Percentiles rank a stretch among this genome's conserved stretches.
Evolutionary conservation across 352 stramenopile genomes (phyloP).

Genomic region (Pythium phragmiticola): DNA sequence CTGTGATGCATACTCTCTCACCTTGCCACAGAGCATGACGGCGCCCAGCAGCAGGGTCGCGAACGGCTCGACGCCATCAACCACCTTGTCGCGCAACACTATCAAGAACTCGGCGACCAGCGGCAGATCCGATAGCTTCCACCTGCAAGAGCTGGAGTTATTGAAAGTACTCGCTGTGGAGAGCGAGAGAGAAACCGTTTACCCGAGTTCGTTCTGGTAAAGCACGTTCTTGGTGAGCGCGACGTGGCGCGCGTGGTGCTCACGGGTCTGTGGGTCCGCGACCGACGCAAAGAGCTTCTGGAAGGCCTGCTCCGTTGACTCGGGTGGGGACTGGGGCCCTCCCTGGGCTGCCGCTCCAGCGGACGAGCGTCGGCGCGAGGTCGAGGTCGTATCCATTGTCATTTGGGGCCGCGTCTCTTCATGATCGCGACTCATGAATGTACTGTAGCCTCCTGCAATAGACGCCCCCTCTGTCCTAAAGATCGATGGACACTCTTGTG

Average conservation of each 20-base stretch:
- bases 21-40: conserved; percentile 41
- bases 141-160: conserved; percentile 32
- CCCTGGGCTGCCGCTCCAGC: neutral
- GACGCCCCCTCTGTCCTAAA: neutral
- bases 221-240: conserved; percentile 78
- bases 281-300: conserved; percentile 67
- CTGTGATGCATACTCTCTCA: conserved; percentile 20
- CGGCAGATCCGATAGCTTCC: conserved; percentile 64
- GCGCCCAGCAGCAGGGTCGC: conserved; percentile 39
- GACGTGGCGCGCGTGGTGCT: conserved; percentile 64
- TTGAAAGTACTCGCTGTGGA: neutral
- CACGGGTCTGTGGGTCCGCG: conserved; percentile 57
- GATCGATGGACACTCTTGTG: neutral
- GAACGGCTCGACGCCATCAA: conserved; percentile 46
- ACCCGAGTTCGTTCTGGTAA: conserved; percentile 72
- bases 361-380: conserved; percentile 8
- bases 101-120: conserved; percentile 59
- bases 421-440: conserved; percentile 9
- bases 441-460: conserved; percentile 12
- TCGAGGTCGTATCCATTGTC: neutral
- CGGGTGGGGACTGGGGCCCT: neutral
- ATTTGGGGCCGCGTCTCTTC: conserved; percentile 16
- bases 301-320: conserved; percentile 45
- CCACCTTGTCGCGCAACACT: conserved; percentile 56
- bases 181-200: neutral